phyloP scores from a whole-genome alignment of 2,329 filamentous ascomycete species.

The Epichloe baconii region DNA sequence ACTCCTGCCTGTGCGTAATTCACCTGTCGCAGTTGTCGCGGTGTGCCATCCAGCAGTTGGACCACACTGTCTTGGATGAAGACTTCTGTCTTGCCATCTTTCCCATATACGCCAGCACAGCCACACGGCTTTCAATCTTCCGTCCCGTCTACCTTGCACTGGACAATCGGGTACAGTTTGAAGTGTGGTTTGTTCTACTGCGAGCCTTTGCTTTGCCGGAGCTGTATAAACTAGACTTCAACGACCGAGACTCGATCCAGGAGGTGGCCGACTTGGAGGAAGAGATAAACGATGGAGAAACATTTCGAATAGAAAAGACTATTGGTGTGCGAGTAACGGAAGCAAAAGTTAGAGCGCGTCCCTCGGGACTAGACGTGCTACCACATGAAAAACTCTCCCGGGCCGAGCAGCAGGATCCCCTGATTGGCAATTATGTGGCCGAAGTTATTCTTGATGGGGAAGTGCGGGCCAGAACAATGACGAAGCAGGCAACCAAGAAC shows the following conservation, averaged over 20 bases:
- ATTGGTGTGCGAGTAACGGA: conserved; percentile 46
- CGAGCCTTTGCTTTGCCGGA: conserved; percentile 87
- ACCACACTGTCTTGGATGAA: conserved; percentile 80
- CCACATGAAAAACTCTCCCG: conserved; percentile 11
- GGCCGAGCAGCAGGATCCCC: conserved; percentile 25
- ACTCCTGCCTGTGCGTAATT: conserved; percentile 66
- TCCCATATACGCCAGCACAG: conserved; percentile 71
- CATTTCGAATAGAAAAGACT: conserved; percentile 50
- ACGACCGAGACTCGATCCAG: conserved; percentile 28
- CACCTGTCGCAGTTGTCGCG: conserved; percentile 81
- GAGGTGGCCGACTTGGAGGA: conserved; percentile 26
- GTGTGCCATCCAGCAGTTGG: conserved; percentile 79
- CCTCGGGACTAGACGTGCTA: conserved; percentile 11
- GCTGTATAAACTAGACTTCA: conserved; percentile 54
- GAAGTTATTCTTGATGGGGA: conserved; percentile 73
- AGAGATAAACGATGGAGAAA: conserved; percentile 29
- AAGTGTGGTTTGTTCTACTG: conserved; percentile 91
- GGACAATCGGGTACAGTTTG: conserved; percentile 79
- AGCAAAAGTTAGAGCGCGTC: conserved; percentile 40
- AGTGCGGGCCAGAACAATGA: conserved; percentile 60
- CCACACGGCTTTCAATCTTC: conserved; percentile 60
- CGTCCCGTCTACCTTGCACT: conserved; percentile 83
- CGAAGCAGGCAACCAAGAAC: conserved; percentile 55
- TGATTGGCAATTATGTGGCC: conserved; percentile 59
- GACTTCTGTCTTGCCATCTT: conserved; percentile 94